Percentiles rank a stretch among this genome's conserved stretches.
Evolutionary conservation across 805 yeast genomes (phyloP).

Genomic region (Hyphopichia homilentoma): DNA sequence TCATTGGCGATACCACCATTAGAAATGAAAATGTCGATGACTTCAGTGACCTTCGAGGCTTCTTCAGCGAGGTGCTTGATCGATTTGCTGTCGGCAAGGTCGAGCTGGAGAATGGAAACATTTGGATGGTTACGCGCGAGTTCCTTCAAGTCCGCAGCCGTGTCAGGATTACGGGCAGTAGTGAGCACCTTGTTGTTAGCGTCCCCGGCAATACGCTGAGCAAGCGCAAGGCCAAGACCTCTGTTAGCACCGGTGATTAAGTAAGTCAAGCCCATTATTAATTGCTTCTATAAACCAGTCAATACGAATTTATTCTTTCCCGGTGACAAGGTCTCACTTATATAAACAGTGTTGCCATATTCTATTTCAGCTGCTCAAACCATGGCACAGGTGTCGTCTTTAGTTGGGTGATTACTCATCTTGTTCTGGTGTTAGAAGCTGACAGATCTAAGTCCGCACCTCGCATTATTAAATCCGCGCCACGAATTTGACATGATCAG

Average conservation of each 20-base stretch:
- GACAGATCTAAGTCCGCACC: no score
- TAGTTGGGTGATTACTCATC: no score
- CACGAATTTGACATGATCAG: no score
- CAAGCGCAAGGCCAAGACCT: constrained; percentile 53
- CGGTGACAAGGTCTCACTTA: not conserved
- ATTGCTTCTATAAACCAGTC: not conserved
- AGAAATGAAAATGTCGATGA: constrained; percentile 37
- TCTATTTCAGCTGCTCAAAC: no score
- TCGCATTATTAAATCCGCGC: no score
- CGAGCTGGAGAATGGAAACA: constrained; percentile 17
- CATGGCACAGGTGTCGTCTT: no score
- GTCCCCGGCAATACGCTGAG: constrained; percentile 47
- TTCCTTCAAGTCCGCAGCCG: not conserved
- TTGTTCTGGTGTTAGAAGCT: no score
- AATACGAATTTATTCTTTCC: no score
- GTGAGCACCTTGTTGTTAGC: constrained; percentile 32
- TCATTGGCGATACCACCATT: constrained; percentile 35
- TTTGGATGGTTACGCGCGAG: constrained; percentile 21
- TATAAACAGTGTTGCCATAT: not conserved
- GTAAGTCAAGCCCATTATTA: not conserved
- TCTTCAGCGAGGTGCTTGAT: constrained; percentile 9
- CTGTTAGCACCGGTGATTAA: constrained; percentile 51
- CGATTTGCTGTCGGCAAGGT: constrained; percentile 16
- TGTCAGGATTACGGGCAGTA: constrained; percentile 8
- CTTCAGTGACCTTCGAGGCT: constrained; percentile 22